Evolutionary conservation across 2,329 filamentous ascomycete species (phyloP).

Genomic region (Aspergillus sp.): DNA sequence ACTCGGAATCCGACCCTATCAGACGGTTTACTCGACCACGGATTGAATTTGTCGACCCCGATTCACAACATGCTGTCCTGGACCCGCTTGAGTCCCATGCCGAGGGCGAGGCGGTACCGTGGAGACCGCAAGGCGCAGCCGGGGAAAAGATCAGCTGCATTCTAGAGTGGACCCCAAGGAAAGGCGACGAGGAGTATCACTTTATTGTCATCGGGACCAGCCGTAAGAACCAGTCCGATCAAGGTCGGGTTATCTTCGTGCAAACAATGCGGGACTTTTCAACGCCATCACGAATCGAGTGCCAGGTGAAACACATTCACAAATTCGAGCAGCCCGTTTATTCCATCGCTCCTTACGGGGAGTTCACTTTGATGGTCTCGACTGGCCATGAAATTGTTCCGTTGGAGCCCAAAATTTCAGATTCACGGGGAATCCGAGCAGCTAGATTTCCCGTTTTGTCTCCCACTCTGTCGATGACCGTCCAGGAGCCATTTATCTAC

Average conservation of each 20-base stretch:
- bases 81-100: slow-evolving; percentile 6
- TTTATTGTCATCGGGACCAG: slow-evolving; percentile 43
- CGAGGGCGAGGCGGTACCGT: slow-evolving; percentile 14
- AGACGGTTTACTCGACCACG: slow-evolving; percentile 33
- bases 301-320: slow-evolving; percentile 38
- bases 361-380: slow-evolving; percentile 46
- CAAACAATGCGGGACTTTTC: slow-evolving; percentile 30
- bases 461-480: slow-evolving; percentile 51
- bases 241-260: slow-evolving; percentile 41
- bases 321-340: slow-evolving; percentile 44
- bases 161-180: slow-evolving; percentile 41
- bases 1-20: slow-evolving; percentile 28
- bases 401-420: slow-evolving; percentile 42
- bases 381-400: slow-evolving; percentile 46
- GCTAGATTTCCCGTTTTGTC: slow-evolving; percentile 47
- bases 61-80: slow-evolving; percentile 27
- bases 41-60: slow-evolving; percentile 41
- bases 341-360: slow-evolving; percentile 55
- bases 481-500: slow-evolving; percentile 49
- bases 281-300: slow-evolving; percentile 29
- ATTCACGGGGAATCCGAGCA: slow-evolving; percentile 42
- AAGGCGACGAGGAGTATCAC: slow-evolving; percentile 38
- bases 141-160: slow-evolving; percentile 45
- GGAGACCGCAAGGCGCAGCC: slow-evolving; percentile 31
- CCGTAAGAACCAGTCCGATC: slow-evolving; percentile 27